Conservation (phyloP, 192 early-diverging fungal genomes). For the Umbelopsis sp. region DNA sequence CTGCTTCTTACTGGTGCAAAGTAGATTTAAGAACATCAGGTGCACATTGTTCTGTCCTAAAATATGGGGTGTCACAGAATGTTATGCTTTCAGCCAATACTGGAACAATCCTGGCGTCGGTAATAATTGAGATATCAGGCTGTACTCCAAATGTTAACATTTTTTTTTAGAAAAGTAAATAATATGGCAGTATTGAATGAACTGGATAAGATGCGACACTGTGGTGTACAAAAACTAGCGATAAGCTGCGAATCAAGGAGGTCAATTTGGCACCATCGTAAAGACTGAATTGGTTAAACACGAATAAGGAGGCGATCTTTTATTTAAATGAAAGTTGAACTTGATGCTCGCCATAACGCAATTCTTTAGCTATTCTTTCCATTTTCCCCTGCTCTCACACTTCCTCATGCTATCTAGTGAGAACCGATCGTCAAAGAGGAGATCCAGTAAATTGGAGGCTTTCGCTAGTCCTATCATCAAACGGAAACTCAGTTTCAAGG, state of each 20-base stretch:
- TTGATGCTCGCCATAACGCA: background rate
- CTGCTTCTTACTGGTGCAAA: no score
- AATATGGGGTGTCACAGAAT: no score
- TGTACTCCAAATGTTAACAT: no score
- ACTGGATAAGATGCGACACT: no score
- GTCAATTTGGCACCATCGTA: background rate
- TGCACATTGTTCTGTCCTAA: no score
- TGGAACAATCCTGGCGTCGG: no score
- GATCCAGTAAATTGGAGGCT: background rate
- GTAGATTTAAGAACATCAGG: no score
- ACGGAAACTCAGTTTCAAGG: slow-evolving; percentile 4
- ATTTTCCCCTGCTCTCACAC: background rate
- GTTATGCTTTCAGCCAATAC: no score
- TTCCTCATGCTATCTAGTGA: background rate
- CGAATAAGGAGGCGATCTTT: background rate
- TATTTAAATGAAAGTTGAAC: background rate
- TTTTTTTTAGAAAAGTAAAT: no score
- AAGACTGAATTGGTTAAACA: slow-evolving; percentile 11
- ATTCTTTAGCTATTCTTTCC: background rate
- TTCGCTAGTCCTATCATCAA: slow-evolving; percentile 15
- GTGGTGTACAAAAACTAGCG: no score
- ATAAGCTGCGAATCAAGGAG: background rate
- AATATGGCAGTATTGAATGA: no score
- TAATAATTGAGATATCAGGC: no score
- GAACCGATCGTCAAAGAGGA: background rate